These are phyloP conservation scores for Apiotrichum brassicae DNA, from an alignment of 1,284 basidiomycete genomes.

Conservation along the genomic window DNA sequence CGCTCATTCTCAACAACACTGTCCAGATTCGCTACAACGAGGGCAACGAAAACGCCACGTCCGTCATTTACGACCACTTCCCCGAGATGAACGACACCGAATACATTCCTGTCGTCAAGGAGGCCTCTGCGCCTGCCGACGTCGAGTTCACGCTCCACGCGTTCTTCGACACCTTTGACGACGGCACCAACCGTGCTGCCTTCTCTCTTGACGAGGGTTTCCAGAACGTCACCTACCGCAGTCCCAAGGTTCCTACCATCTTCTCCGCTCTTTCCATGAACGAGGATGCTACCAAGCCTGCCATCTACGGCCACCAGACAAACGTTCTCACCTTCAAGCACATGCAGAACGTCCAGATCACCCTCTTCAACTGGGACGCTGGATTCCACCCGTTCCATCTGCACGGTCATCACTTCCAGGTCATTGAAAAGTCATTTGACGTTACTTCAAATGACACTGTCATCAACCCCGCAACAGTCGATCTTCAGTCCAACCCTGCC, in stretches of 20 bases:
- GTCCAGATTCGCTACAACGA: conserved; percentile 63
- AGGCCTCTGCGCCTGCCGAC: conserved; percentile 40
- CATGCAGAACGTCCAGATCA: conserved; percentile 69
- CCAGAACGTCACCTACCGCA: conserved; percentile 42
- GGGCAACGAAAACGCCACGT: conserved; percentile 17
- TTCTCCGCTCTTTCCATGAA: conserved; percentile 72
- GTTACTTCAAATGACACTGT: conserved; percentile 68
- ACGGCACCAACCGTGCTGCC: conserved; percentile 47
- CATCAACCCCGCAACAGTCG: conserved; percentile 72
- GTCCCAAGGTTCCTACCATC: conserved; percentile 60
- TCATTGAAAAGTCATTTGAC: conserved; percentile 65
- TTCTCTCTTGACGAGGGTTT: conserved; percentile 41
- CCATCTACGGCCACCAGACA: conserved; percentile 68
- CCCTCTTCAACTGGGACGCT: conserved; percentile 67
- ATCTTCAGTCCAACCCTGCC: conserved; percentile 73
- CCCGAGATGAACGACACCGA: conserved; percentile 46
- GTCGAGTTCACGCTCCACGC: conserved; percentile 45
- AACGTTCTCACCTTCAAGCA: conserved; percentile 67
- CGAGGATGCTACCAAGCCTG: conserved; percentile 57
- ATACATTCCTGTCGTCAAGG: conserved; percentile 42
- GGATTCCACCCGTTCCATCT: conserved; percentile 51
- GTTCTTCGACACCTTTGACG: conserved; percentile 49
- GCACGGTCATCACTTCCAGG: conserved; percentile 63
- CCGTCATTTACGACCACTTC: conserved; percentile 8
- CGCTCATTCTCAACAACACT: conserved; percentile 71